Percentiles rank a stretch among this genome's conserved stretches.
Evolutionary conservation across 306 rosid genomes (phyloP).

Genomic region (Citrullus amarus): DNA sequence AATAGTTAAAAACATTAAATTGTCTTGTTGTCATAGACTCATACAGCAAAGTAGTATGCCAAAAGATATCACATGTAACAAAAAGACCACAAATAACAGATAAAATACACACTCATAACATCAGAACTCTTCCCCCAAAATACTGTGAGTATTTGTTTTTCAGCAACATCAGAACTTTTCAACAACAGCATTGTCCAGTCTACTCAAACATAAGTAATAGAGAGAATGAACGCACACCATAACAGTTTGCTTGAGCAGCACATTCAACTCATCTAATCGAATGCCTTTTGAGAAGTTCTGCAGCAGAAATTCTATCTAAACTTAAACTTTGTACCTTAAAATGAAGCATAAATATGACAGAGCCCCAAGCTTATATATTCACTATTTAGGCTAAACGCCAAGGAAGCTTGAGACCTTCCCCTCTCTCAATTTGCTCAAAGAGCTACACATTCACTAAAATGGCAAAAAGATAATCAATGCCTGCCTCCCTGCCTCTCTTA

Average conservation of each 20-base stretch:
- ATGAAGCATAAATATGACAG: neutral
- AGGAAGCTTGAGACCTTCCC: no score
- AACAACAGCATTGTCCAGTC: constrained; percentile 10
- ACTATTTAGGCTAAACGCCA: no score
- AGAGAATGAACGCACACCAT: constrained; percentile 48
- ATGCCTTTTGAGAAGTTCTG: constrained; percentile 87
- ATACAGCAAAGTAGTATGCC: neutral
- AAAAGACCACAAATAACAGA: neutral
- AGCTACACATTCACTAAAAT: no score
- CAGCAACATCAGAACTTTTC: constrained; percentile 50
- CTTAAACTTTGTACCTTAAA: constrained; percentile 8
- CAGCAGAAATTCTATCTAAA: constrained; percentile 23
- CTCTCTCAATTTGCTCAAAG: no score
- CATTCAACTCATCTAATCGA: constrained; percentile 92
- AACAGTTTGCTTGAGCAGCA: constrained; percentile 77
- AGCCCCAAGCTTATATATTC: no score
- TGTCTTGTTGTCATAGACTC: neutral
- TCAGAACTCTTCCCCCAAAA: constrained; percentile 44
- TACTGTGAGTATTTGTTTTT: constrained; percentile 24
- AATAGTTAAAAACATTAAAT: neutral
- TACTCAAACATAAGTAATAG: neutral
- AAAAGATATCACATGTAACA: neutral
- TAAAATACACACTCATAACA: constrained; percentile 29
- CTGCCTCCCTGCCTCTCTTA: no score
- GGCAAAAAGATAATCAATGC: no score